These are phyloP conservation scores for Lichtheimia hyalospora DNA, from an alignment of 371 early-diverging fungal genomes.

Conservation along the genomic window DNA sequence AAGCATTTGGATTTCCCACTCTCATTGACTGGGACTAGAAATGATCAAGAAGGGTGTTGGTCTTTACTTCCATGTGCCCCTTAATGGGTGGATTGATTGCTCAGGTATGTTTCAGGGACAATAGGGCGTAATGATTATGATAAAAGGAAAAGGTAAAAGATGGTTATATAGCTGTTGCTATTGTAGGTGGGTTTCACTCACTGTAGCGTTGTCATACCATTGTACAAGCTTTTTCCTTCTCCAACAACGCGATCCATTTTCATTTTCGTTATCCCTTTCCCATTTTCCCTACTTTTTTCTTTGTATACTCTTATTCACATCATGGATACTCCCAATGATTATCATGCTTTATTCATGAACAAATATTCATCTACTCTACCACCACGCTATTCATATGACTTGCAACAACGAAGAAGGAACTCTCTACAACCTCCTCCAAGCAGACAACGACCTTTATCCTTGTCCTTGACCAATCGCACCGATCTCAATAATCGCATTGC, in stretches of 20 bases:
- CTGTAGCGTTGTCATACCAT: background rate
- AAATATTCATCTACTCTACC: background rate
- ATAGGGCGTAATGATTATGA: no score
- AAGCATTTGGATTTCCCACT: no score
- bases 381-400: background rate
- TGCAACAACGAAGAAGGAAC: background rate
- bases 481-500: conserved; percentile 40
- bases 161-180: no score
- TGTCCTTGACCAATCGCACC: conserved; percentile 14
- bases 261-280: background rate
- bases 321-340: background rate
- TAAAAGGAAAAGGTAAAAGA: no score
- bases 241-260: background rate
- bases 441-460: background rate
- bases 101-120: no score
- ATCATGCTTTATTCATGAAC: background rate
- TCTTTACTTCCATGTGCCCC: no score
- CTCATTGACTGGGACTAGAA: no score
- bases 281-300: background rate
- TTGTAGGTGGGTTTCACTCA: background rate
- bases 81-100: no score
- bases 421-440: background rate
- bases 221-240: background rate
- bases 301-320: background rate
- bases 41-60: no score